Percentiles rank a stretch among this genome's conserved stretches.
Conservation (phyloP, 371 early-diverging fungal genomes). For the Apophysomyces variabilis region DNA sequence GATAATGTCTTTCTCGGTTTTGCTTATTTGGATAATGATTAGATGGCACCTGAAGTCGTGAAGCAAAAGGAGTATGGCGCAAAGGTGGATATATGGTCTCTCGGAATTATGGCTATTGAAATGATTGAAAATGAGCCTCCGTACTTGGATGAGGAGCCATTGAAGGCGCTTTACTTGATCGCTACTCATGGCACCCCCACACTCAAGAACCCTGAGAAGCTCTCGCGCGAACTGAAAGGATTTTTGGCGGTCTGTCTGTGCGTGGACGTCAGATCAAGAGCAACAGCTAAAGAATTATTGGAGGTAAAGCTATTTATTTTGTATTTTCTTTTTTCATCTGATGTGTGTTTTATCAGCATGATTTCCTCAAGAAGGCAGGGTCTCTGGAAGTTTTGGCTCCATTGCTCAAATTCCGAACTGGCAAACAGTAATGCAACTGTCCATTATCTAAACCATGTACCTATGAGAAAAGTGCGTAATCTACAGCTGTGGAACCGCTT, state of each 20-base stretch:
- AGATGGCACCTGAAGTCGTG: conserved; percentile 92
- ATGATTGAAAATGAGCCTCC: conserved; percentile 98
- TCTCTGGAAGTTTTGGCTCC: conserved; percentile 56
- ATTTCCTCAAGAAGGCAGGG: conserved; percentile 72
- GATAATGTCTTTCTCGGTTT: not conserved
- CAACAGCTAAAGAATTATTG: conserved; percentile 82
- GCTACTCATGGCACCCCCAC: conserved; percentile 97
- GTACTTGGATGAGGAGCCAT: conserved; percentile 92
- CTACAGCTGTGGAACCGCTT: not conserved
- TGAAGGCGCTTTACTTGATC: conserved; percentile 94
- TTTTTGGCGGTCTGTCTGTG: conserved; percentile 89
- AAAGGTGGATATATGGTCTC: conserved; percentile 93
- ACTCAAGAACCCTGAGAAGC: conserved; percentile 83
- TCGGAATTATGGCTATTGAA: conserved; percentile 96
- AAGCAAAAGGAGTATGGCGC: conserved; percentile 88
- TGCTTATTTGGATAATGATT: not conserved
- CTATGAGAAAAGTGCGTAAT: not conserved
- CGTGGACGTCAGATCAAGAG: conserved; percentile 88
- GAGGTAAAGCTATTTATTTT: conserved; percentile 30
- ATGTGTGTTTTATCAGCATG: conserved; percentile 48
- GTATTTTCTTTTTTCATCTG: not conserved
- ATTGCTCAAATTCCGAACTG: conserved; percentile 55
- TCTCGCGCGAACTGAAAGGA: conserved; percentile 81
- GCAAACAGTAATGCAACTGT: conserved; percentile 22
- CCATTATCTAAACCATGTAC: not conserved